These are phyloP conservation scores for Candida argentea DNA, from an alignment of 805 yeast genomes.

Conservation along the genomic window DNA sequence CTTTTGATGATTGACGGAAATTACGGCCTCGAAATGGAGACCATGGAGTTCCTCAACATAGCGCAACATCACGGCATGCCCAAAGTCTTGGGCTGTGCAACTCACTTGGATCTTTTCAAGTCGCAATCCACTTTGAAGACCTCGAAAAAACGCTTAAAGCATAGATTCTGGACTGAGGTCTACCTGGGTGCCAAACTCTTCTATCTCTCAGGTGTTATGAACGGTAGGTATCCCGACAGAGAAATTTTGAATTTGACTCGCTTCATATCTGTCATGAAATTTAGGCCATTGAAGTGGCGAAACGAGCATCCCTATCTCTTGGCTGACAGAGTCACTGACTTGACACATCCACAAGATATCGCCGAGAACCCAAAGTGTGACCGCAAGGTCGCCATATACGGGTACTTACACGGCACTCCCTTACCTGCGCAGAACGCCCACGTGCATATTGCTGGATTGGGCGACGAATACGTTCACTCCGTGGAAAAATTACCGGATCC, in stretches of 20 bases:
- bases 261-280: slow-evolving; percentile 94
- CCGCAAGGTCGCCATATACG: slow-evolving; percentile 84
- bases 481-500: slow-evolving; percentile 95
- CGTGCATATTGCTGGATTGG: slow-evolving; percentile 93
- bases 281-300: slow-evolving; percentile 98
- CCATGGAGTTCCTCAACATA: slow-evolving; percentile 94
- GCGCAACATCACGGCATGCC: slow-evolving; percentile 99
- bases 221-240: slow-evolving; percentile 96
- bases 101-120: slow-evolving; percentile 91
- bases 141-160: slow-evolving; percentile 82
- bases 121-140: slow-evolving; percentile 83
- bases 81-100: slow-evolving; percentile 86
- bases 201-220: slow-evolving; percentile 88
- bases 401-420: slow-evolving; percentile 92
- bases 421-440: slow-evolving; percentile 56
- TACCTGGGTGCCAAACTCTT: slow-evolving; percentile 96
- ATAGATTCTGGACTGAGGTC: slow-evolving; percentile 97
- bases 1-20: slow-evolving; percentile 88
- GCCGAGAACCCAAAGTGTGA: slow-evolving; percentile 77
- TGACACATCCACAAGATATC: slow-evolving; percentile 83
- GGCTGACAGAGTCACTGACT: slow-evolving; percentile 85
- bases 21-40: slow-evolving; percentile 98
- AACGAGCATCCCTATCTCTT: slow-evolving; percentile 93
- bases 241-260: slow-evolving; percentile 87
- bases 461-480: slow-evolving; percentile 67